Evolutionary conservation across 1,139 yeast species (phyloP), one percentile per base, ranked within the genome.

Genomic region (Yamadazyma taylorii): DNA sequence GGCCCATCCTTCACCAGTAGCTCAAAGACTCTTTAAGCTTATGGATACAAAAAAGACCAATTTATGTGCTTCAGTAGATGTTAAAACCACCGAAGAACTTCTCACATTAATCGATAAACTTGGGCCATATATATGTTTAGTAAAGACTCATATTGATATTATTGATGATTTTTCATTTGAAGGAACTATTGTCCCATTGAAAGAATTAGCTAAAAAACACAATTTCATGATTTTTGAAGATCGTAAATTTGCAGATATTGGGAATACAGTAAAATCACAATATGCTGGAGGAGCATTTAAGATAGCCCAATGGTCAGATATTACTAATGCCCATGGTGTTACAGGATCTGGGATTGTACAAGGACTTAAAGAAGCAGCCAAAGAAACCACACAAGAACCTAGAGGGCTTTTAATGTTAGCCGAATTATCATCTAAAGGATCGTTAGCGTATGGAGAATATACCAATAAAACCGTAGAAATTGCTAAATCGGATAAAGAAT

Each of bases 211-310:
- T 7, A 65, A 75, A 49, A 85, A 86, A 56, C 92, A 89, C 64
- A 77, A 84, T 45, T 90, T 90, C 52, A 65, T 92, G 73, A 83
- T 90, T 47, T 90, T 90, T 56, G 98, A 90, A 64, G 98, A 90
- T 64, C 78, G 99, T 48, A 94, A 94, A 67, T 94, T 94, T 63
- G 98, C 98, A 21, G 99, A 94, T 61, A 94, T 94, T 53, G 99
- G 99, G n/a, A 88, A 89, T 55, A 94, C 98, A 1, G 98, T 92
- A 36, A 90, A 90, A 64, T 76, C 87, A 30, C 99, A 94, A 63
- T 94, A 92, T 63, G 69, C 84, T 29, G 87, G 95, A 30, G 99
- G 99, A 33, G 83, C 88, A 3, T 89, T 79, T 68, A 79, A 78
- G 56, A 92, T 92, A 45, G 94, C 95, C 9, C 68, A 80, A 52